Conservation (phyloP, 768 basidiomycete genomes). For the Paxillus rubicundulus region DNA sequence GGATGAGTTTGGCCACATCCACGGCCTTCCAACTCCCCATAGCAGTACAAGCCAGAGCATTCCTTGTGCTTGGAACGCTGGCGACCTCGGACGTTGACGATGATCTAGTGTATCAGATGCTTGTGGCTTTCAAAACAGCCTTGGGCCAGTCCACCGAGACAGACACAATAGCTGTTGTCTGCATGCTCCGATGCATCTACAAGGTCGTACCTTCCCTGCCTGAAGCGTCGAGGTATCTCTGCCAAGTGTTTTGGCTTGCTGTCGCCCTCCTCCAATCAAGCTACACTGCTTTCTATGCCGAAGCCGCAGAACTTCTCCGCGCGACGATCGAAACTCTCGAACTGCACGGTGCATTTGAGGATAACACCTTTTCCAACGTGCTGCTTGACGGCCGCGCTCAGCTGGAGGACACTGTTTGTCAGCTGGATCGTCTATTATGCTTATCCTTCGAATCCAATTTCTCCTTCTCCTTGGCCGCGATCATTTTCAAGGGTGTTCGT, state of each 20-base stretch:
- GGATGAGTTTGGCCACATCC: constrained; percentile 87
- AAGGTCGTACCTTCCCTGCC: constrained; percentile 71
- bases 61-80: constrained; percentile 80
- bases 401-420: constrained; percentile 65
- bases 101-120: constrained; percentile 89
- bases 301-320: constrained; percentile 66
- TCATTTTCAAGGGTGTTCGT: constrained; percentile 86
- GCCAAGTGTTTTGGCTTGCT: constrained; percentile 83
- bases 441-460: constrained; percentile 77
- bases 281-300: constrained; percentile 64
- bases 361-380: constrained; percentile 48
- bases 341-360: constrained; percentile 54
- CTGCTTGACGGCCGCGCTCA: constrained; percentile 62
- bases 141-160: constrained; percentile 64
- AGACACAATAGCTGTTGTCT: constrained; percentile 71
- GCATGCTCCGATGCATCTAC: constrained; percentile 86
- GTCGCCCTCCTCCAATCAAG: constrained; percentile 80
- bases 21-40: constrained; percentile 90
- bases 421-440: constrained; percentile 70
- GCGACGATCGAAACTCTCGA: constrained; percentile 66
- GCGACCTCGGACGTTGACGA: constrained; percentile 86
- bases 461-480: constrained; percentile 77
- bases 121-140: constrained; percentile 79
- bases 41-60: constrained; percentile 84
- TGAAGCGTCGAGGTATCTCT: constrained; percentile 67